phyloP scores from a whole-genome alignment of 768 basidiomycete genomes.

The Podaxis sp. region DNA sequence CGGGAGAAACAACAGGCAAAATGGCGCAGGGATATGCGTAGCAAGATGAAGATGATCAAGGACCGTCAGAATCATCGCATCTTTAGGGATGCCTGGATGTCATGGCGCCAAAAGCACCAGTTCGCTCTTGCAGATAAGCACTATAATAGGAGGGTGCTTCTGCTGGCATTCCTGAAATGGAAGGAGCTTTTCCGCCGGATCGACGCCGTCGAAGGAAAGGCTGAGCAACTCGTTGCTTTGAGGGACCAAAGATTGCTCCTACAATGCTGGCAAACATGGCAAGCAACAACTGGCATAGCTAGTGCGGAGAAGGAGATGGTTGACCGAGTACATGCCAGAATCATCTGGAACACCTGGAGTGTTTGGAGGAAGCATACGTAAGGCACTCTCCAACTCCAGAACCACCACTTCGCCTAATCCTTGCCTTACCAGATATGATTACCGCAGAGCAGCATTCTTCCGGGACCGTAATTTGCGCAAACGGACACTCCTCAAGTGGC shows the following conservation, averaged over 20 bases:
- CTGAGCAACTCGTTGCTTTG: constrained; percentile 46
- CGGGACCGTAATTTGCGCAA: constrained; percentile 13
- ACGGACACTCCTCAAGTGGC: constrained; percentile 15
- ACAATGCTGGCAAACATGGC: constrained; percentile 62
- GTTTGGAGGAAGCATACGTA: constrained; percentile 62
- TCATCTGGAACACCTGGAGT: constrained; percentile 47
- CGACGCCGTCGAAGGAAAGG: constrained; percentile 45
- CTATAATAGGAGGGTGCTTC: constrained; percentile 43
- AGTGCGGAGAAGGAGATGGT: constrained; percentile 44
- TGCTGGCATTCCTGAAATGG: constrained; percentile 54
- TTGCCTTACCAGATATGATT: constrained; percentile 9
- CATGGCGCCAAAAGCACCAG: constrained; percentile 65
- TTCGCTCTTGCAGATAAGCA: constrained; percentile 51
- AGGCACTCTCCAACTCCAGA: constrained; percentile 22
- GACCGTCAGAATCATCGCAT: constrained; percentile 55
- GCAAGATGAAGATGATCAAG: constrained; percentile 63
- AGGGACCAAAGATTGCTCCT: constrained; percentile 37
- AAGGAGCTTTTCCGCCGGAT: constrained; percentile 39
- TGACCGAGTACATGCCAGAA: constrained; percentile 45
- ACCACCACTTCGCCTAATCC: background rate
- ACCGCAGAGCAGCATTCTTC: constrained; percentile 10
- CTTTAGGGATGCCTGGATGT: constrained; percentile 57
- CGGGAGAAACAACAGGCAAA: constrained; percentile 54
- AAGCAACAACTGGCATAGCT: constrained; percentile 40
- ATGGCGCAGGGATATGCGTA: constrained; percentile 72